phyloP scores from a whole-genome alignment of 805 yeast genomes.

The Kluyveromyces starmeri region DNA sequence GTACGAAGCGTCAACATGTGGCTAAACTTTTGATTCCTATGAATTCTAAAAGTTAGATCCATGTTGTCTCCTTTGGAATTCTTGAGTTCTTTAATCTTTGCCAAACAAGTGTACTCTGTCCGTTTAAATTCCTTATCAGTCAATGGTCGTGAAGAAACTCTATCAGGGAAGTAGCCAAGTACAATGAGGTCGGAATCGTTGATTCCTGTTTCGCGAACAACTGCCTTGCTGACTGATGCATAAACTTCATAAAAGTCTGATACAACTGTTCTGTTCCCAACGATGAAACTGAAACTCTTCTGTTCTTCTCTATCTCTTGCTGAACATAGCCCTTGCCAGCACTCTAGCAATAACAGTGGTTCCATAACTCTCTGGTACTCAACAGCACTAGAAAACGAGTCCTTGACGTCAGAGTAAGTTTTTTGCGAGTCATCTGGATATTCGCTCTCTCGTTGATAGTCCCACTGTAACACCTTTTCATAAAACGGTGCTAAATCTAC shows the following conservation, averaged over 20 bases:
- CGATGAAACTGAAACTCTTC: conserved; percentile 52
- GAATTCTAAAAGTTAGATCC: conserved; percentile 68
- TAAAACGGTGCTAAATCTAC: conserved; percentile 75
- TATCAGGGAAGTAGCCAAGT: conserved; percentile 43
- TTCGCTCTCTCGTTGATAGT: conserved; percentile 46
- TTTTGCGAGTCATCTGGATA: conserved; percentile 47
- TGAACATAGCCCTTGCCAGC: conserved; percentile 84
- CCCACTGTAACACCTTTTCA: conserved; percentile 64
- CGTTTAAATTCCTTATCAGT: conserved; percentile 29
- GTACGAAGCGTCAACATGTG: conserved; percentile 52
- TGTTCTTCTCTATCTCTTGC: conserved; percentile 51
- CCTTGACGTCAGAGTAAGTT: conserved; percentile 41
- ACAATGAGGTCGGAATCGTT: conserved; percentile 72
- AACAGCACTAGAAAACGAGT: conserved; percentile 45
- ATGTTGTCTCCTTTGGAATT: conserved; percentile 52
- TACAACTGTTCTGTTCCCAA: conserved; percentile 75
- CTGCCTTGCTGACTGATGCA: conserved; percentile 52
- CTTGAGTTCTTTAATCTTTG: conserved; percentile 69
- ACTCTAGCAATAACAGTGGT: conserved; percentile 78
- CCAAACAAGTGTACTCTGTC: conserved; percentile 53
- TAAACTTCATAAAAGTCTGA: conserved; percentile 85
- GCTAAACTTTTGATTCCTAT: conserved; percentile 37
- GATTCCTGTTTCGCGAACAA: conserved; percentile 42
- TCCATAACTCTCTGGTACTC: conserved; percentile 65
- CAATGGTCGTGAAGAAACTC: conserved; percentile 17